Percentiles rank a stretch among this genome's conserved stretches.
phyloP scores from a whole-genome alignment of 352 stramenopile genomes.

The Globisporangium radiosum region DNA sequence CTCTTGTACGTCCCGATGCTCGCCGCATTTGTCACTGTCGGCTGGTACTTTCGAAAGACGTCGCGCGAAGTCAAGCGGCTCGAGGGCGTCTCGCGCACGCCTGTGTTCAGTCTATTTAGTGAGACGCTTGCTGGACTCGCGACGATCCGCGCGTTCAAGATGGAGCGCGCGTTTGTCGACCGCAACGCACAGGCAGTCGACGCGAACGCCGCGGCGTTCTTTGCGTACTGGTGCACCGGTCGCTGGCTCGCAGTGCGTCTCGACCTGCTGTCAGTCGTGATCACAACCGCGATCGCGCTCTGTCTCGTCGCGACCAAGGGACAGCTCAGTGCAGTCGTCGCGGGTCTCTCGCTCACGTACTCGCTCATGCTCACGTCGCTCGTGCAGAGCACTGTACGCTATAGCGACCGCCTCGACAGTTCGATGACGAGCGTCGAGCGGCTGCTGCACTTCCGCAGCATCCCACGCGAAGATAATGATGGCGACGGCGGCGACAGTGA shows the following conservation, averaged over 20 bases:
- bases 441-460: slow-evolving; percentile 25
- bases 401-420: slow-evolving; percentile 14
- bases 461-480: slow-evolving; percentile 16
- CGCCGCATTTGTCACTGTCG: slow-evolving; percentile 12
- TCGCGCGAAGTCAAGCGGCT: slow-evolving; percentile 3
- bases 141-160: slow-evolving; percentile 78
- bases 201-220: slow-evolving; percentile 35
- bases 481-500: slow-evolving; percentile 31
- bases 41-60: too few relatives aligned
- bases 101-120: slow-evolving; percentile 88
- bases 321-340: slow-evolving; percentile 18
- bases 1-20: slow-evolving; percentile 39
- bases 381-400: too few relatives aligned
- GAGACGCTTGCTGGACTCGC: slow-evolving; percentile 87
- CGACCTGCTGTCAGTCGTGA: slow-evolving; percentile 61
- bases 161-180: slow-evolving; percentile 21
- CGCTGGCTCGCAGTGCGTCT: slow-evolving; percentile 94
- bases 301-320: slow-evolving; percentile 66
- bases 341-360: slow-evolving; percentile 16
- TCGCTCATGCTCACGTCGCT: slow-evolving; percentile 31
- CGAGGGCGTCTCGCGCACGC: slow-evolving; percentile 78
- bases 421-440: slow-evolving; percentile 37
- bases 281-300: slow-evolving; percentile 86
- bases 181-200: slow-evolving; percentile 32
- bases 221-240: slow-evolving; percentile 29